Conservation (phyloP, 345 rosid genomes). For the Aegle marmelos region DNA sequence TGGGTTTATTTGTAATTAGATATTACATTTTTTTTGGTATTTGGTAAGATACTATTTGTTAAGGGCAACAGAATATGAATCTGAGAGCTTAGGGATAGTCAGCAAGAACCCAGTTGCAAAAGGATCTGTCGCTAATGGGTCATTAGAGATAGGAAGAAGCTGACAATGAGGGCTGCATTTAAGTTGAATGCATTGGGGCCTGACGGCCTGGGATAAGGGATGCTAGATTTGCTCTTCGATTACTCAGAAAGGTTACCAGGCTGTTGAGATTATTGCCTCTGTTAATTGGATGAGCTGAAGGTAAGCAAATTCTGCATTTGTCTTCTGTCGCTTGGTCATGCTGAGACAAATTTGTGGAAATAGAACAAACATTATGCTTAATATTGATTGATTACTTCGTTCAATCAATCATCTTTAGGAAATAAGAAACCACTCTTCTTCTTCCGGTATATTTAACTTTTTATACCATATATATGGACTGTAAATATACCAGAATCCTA, state of each 20-base stretch:
- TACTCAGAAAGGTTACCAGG: constrained; percentile 90
- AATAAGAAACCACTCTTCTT: background rate
- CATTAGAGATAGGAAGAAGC: constrained; percentile 85
- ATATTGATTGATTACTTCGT: background rate
- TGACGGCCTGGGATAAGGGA: constrained; percentile 70
- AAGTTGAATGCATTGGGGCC: constrained; percentile 66
- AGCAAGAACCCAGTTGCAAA: constrained; percentile 83
- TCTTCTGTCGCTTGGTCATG: background rate
- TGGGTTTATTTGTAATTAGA: background rate
- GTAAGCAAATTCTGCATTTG: constrained; percentile 20
- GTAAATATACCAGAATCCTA: background rate
- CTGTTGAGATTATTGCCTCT: constrained; percentile 81
- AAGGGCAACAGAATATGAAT: constrained; percentile 89
- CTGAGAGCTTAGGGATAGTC: constrained; percentile 70
- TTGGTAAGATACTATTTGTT: constrained; percentile 69
- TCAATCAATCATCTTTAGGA: background rate
- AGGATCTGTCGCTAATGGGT: constrained; percentile 80
- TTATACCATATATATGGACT: too few species aligned
- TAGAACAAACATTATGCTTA: too few species aligned
- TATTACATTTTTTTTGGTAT: constrained; percentile 8
- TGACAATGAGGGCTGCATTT: constrained; percentile 59
- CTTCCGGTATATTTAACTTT: too few species aligned
- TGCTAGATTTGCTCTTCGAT: constrained; percentile 99
- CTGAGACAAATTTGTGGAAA: background rate
- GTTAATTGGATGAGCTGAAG: constrained; percentile 71